Evolutionary conservation across 345 rosid species (phyloP).

Genomic region (Ricinus communis): DNA sequence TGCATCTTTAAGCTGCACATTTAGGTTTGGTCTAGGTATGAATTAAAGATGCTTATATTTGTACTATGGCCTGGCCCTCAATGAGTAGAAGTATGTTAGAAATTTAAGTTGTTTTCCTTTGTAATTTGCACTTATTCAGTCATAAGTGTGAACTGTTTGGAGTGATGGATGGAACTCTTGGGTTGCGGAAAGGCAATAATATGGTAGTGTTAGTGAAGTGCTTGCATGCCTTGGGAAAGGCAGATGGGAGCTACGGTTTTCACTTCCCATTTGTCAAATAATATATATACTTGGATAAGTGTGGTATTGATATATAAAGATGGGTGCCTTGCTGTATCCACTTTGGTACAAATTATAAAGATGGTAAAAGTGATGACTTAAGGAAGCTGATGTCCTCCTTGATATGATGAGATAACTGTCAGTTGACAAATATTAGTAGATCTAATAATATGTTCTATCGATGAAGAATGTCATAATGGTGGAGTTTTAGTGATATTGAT

Average conservation of each 20-base stretch:
- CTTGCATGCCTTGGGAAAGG: background rate
- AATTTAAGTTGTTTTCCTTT: background rate
- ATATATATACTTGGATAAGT: background rate
- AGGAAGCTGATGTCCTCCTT: background rate
- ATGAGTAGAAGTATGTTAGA: background rate
- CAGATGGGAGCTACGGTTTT: background rate
- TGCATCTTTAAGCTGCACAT: constrained; percentile 1
- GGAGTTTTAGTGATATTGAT: background rate
- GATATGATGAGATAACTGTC: background rate
- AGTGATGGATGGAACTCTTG: background rate
- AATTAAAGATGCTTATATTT: background rate
- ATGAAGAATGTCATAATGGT: background rate
- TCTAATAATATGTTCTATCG: background rate
- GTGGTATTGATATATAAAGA: background rate
- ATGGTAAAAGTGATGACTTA: background rate
- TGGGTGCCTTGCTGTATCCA: background rate
- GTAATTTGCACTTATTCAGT: too few relatives aligned
- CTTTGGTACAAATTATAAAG: background rate
- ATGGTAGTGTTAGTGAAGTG: background rate
- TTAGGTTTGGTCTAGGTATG: background rate
- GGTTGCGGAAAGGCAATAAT: background rate
- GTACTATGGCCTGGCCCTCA: background rate
- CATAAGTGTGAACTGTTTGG: background rate
- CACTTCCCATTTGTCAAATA: background rate
- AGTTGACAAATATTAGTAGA: background rate